phyloP scores from a whole-genome alignment of 768 basidiomycete species.

The Leccinum rimulosum region DNA sequence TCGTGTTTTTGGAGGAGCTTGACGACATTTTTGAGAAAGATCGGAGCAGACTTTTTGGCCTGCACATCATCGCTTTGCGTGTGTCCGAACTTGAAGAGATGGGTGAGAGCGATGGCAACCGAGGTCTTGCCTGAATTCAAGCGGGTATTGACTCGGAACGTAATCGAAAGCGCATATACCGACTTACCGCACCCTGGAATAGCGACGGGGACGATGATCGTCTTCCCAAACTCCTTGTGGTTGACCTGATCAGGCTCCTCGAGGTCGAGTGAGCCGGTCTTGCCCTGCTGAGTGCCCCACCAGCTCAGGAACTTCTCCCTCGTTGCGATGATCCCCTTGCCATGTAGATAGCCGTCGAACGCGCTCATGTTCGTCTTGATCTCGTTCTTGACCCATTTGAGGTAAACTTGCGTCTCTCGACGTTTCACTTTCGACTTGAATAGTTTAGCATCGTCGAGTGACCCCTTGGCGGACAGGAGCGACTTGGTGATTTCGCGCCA shows the following conservation, averaged over 20 bases:
- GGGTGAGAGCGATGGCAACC: constrained; percentile 70
- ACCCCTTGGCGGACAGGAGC: constrained; percentile 47
- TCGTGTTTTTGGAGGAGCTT: constrained; percentile 57
- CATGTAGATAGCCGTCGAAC: constrained; percentile 65
- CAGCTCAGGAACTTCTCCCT: constrained; percentile 77
- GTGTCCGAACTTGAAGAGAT: constrained; percentile 85
- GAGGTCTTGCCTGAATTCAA: constrained; percentile 74
- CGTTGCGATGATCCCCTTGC: constrained; percentile 82
- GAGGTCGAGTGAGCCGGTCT: constrained; percentile 30
- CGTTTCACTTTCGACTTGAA: constrained; percentile 70
- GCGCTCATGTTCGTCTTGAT: constrained; percentile 56
- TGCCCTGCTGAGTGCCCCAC: constrained; percentile 50
- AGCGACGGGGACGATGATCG: constrained; percentile 83
- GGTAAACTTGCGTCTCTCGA: constrained; percentile 75
- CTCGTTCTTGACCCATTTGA: constrained; percentile 78
- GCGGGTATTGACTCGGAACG: background rate
- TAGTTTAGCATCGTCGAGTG: constrained; percentile 37
- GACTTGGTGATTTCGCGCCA: constrained; percentile 92
- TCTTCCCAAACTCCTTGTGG: constrained; percentile 55
- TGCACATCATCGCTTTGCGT: constrained; percentile 91
- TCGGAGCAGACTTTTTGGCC: constrained; percentile 66
- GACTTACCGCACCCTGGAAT: constrained; percentile 88
- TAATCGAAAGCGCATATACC: background rate
- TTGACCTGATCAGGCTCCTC: constrained; percentile 16
- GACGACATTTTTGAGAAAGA: constrained; percentile 72